Evolutionary conservation across 2,329 filamentous ascomycete genomes (phyloP).

Genomic region (Penicillium sclerotigenum): DNA sequence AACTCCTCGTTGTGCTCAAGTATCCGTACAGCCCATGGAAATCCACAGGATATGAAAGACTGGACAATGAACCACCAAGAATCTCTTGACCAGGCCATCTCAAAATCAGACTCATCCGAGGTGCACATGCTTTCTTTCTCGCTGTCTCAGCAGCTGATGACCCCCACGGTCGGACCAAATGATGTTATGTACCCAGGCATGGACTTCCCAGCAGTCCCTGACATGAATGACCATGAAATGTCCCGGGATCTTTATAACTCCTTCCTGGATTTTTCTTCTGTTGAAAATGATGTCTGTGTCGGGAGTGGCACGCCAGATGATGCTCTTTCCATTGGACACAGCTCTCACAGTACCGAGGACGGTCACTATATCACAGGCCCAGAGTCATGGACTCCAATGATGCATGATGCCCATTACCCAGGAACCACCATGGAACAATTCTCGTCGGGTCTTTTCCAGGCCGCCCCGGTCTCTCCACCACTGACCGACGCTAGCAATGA

Average conservation of each 20-base stretch:
- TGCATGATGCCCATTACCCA: slow-evolving; percentile 35
- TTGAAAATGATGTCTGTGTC: slow-evolving; percentile 41
- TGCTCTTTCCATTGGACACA: slow-evolving; percentile 37
- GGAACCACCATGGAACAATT: slow-evolving; percentile 37
- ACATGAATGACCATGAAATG: slow-evolving; percentile 40
- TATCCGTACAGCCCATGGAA: slow-evolving; percentile 35
- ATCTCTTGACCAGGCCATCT: slow-evolving; percentile 38
- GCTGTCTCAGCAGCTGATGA: slow-evolving; percentile 41
- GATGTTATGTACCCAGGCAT: slow-evolving; percentile 41
- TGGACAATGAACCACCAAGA: slow-evolving; percentile 42
- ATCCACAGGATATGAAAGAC: slow-evolving; percentile 36
- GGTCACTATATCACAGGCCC: slow-evolving; percentile 31
- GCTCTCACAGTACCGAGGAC: slow-evolving; percentile 37
- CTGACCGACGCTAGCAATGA: slow-evolving; percentile 44
- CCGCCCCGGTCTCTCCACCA: slow-evolving; percentile 43
- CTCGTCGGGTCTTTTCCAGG: slow-evolving; percentile 35
- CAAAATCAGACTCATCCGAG: slow-evolving; percentile 39
- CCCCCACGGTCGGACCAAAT: slow-evolving; percentile 37
- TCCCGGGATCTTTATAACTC: slow-evolving; percentile 41
- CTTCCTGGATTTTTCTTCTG: slow-evolving; percentile 40
- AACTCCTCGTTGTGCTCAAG: slow-evolving; percentile 43
- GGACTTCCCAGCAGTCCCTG: slow-evolving; percentile 39
- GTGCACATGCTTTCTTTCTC: slow-evolving; percentile 44
- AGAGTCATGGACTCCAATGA: slow-evolving; percentile 38
- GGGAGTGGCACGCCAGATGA: slow-evolving; percentile 39